phyloP scores from a whole-genome alignment of 2,329 filamentous ascomycete species.

The Trichoderma breve region DNA sequence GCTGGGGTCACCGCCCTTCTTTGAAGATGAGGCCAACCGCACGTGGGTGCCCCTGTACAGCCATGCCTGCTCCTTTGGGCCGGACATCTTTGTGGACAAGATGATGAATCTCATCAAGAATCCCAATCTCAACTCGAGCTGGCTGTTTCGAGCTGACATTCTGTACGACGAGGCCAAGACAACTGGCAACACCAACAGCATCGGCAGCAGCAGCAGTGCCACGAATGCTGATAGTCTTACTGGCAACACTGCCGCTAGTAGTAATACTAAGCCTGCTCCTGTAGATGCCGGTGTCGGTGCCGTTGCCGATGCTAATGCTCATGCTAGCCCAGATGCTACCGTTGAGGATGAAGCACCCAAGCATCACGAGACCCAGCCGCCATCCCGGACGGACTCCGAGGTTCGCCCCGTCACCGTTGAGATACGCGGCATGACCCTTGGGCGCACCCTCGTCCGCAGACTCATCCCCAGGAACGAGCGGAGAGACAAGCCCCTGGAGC shows the following conservation, averaged over 20 bases:
- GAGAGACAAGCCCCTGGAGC: constrained; percentile 71
- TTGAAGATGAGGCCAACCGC: constrained; percentile 28
- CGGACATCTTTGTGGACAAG: constrained; percentile 61
- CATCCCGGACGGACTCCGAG: background rate
- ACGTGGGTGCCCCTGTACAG: constrained; percentile 55
- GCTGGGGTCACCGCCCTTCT: constrained; percentile 27
- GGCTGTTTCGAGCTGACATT: constrained; percentile 77
- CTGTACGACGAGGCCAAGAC: constrained; percentile 40
- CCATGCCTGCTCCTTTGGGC: constrained; percentile 60
- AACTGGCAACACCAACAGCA: background rate
- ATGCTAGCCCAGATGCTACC: background rate
- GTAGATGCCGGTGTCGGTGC: background rate
- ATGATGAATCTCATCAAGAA: constrained; percentile 76
- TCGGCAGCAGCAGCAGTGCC: background rate
- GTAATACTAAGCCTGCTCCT: background rate
- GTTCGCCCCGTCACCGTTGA: constrained; percentile 18
- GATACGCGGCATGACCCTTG: constrained; percentile 38
- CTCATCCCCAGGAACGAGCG: constrained; percentile 80
- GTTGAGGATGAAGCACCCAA: background rate
- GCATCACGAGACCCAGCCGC: background rate
- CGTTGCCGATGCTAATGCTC: constrained; percentile 11
- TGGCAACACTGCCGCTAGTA: background rate
- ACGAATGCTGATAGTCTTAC: background rate
- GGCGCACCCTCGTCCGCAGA: constrained; percentile 68
- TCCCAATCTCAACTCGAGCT: constrained; percentile 75